Evolutionary conservation across 305 asterid genomes (phyloP), one percentile per base, ranked within the genome.

Genomic region (Salvia sclarea): DNA sequence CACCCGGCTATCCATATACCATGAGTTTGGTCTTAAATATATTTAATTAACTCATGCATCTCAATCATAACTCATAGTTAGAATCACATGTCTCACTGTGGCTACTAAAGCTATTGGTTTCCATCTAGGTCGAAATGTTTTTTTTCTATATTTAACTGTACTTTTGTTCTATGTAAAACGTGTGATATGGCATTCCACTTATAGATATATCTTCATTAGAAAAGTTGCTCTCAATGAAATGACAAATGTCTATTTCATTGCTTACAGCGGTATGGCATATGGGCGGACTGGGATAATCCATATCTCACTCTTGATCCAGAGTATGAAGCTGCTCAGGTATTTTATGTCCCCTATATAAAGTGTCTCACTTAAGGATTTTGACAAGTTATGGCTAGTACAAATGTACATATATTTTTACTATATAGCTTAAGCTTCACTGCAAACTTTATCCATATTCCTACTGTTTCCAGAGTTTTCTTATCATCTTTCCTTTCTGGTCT

Each of bases 281-380:
- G 97, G 97, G 99, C 84, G 14, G 96, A 94, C 70, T 94, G 99
- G 97, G 96, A 94, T 73, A 88, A 87, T 75, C 96, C 95, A 44
- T 91, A 94, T 78, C 96, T 88, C 75, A 94, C 97, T 78, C 99
- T 94, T 63, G 96, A 94, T 85, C 99, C 97, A 44, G 99, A 91
- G 75, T 94, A 94, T 78, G 99, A 94, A 84, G 95, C 97, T 80
- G 96, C 99, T 75, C 99, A 94, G 96, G 99, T 94, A 76, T 56
- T 58, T 64, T 60, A 20, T 68, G 63, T 53, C 60, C 43, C 43
- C 57, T 73, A 28, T 43, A 60, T 21, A 25, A 59, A 13, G 70
- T 37, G 25, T 61, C 54, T 47, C 61, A 6, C 49, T 60, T 58
- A 45, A 64, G 50, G 59, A 68, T 28, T 71, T 72, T 11, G 38